Base-by-base conservation (phyloP, 2,329 filamentous ascomycete genomes). In the Hirsutella rhossiliensis region DNA sequence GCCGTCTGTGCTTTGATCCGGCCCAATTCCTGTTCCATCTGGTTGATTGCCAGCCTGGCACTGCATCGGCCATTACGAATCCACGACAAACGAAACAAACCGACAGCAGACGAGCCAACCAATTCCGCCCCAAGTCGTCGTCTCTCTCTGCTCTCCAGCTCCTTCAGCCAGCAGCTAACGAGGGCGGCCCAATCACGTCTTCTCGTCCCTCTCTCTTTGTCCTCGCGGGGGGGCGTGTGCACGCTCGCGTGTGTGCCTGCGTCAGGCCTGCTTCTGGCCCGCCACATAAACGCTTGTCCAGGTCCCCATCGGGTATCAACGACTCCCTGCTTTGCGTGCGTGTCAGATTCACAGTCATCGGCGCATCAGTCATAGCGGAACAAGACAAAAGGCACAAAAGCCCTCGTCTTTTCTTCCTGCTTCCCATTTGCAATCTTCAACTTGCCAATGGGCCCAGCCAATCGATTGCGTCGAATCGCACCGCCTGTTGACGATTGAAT, bases 231-330 rank as follows among this genome's bases (percentile, higher is more conserved):
- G 45, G 34, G 43, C 40, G 49, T 41, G 47, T 45, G 45, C 48
- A 23, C 28, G 34, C 20, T 38, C 44, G 46, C 38, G 47, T 50
- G 49, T 38, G 45, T 50, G 49, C 47, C 45, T 50, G 48, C 46
- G 45, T 40, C 38, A 41, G 37, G 37, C 38, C 23, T 38, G 32
- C 42, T 45, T 27, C 23, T 27, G 23, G 48, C 34, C 48, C 48
- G 48, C 49, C 47, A 49, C 47, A 38, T 45, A 31, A 43, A 34
- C 37, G 11, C n/a, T 27, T 19, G 39, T 44, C 43, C 39, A 44
- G 44, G 31, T 42, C 43, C 41, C 47, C 49, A 46, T 49, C 48
- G 47, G 47, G 48, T 49, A 50, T 45, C 47, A 49, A 50, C 47
- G 46, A 46, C 36, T 13, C 23, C 31, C 31, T 34, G 31, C 31